Conservation (phyloP, 352 stramenopile genomes). For the Phytophthora tentaculata region DNA sequence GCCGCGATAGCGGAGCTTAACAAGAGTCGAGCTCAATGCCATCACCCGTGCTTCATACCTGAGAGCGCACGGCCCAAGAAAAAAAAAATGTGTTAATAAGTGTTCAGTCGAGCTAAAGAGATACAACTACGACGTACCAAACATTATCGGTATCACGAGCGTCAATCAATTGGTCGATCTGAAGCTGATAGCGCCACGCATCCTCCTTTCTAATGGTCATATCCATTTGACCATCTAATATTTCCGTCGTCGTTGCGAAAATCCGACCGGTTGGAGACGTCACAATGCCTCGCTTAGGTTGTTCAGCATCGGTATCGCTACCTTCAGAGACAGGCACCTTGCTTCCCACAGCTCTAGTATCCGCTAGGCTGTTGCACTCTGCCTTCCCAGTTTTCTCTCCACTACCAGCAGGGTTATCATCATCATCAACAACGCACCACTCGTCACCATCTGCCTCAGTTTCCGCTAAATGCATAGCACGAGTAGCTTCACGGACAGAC, state of each 20-base stretch:
- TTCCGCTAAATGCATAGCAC: slow-evolving; percentile 14
- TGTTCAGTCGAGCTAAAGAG: not conserved
- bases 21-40: slow-evolving; percentile 47
- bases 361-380: slow-evolving; percentile 2
- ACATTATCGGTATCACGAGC: slow-evolving; percentile 70
- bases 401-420: slow-evolving; percentile 4
- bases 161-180: slow-evolving; percentile 65
- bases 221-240: slow-evolving; percentile 13
- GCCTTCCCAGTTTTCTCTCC: not conserved
- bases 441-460: slow-evolving; percentile 31
- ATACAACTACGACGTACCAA: slow-evolving; percentile 44
- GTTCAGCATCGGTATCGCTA: slow-evolving; percentile 1
- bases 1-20: slow-evolving; percentile 96
- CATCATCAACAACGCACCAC: slow-evolving; percentile 35
- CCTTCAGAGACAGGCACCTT: slow-evolving; percentile 6
- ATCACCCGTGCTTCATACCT: slow-evolving; percentile 72
- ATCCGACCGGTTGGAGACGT: slow-evolving; percentile 8
- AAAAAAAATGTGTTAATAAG: no score
- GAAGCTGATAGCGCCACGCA: slow-evolving; percentile 62
- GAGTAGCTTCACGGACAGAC: slow-evolving; percentile 8
- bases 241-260: slow-evolving; percentile 11
- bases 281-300: not conserved
- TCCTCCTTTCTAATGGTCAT: slow-evolving; percentile 30
- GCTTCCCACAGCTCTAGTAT: not conserved
- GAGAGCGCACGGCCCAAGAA: no score